A percentile compares a stretch with the other conserved stretches of the same genome.
These are phyloP conservation scores for Scedosporium minutisporum DNA, from an alignment of 2,329 filamentous ascomycete genomes.

Conservation along the genomic window DNA sequence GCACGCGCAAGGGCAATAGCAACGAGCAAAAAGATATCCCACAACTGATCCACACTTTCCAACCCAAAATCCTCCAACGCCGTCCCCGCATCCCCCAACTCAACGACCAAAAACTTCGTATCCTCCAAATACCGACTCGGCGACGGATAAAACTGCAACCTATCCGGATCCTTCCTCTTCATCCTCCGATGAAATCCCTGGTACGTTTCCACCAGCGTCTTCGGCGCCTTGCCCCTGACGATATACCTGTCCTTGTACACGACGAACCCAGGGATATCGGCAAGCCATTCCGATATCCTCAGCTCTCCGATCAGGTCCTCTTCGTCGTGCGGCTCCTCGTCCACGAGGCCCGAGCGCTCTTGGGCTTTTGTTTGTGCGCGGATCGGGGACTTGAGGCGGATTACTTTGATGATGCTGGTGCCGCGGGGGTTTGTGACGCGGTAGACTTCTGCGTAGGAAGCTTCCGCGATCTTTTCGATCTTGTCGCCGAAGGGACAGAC, in stretches of 20 bases:
- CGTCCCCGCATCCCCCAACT: conserved; percentile 52
- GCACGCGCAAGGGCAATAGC: conserved; percentile 51
- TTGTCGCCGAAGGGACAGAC: conserved; percentile 42
- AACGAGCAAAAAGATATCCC: conserved; percentile 54
- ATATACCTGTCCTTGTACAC: conserved; percentile 56
- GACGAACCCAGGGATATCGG: conserved; percentile 55
- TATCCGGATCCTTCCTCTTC: conserved; percentile 44
- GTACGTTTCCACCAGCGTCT: conserved; percentile 48
- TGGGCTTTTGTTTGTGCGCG: conserved; percentile 49
- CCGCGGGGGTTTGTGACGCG: conserved; percentile 49
- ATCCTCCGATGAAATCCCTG: conserved; percentile 44
- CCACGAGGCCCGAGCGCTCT: conserved; percentile 41
- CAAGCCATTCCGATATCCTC: conserved; percentile 53
- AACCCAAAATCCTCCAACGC: conserved; percentile 51
- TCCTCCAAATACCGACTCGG: conserved; percentile 49
- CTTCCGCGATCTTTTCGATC: conserved; percentile 56
- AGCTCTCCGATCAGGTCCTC: conserved; percentile 49
- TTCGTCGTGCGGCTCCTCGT: conserved; percentile 47
- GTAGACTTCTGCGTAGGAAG: conserved; percentile 58
- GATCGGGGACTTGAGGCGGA: conserved; percentile 49
- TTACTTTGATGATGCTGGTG: conserved; percentile 56
- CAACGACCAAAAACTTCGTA: conserved; percentile 51
- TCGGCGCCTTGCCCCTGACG: conserved; percentile 45
- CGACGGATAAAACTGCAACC: conserved; percentile 52
- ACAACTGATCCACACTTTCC: conserved; percentile 39